Base-by-base conservation (phyloP, 2,329 filamentous ascomycete genomes). In the Venturiaceae sp. region DNA sequence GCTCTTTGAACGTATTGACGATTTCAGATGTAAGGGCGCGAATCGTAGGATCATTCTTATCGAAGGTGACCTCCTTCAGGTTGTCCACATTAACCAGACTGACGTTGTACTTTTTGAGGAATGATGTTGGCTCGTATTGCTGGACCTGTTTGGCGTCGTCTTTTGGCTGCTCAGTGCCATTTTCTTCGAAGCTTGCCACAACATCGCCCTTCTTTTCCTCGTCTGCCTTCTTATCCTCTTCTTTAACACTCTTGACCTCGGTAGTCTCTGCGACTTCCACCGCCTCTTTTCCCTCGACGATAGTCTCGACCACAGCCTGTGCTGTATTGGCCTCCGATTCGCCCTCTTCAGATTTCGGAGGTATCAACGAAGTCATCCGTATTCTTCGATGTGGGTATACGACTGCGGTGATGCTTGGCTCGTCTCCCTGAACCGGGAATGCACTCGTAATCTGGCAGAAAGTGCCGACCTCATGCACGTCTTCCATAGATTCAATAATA, bases 401-500 rank as follows among this genome's bases (percentile, higher is more conserved):
- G 39, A 99, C 95, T 26, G 92, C 92, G 4, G 94, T 97, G 66
- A 99, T 78, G 59, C 86, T 88, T 54, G 85, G 85, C 63, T 92
- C 87, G 66, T 95, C 91, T 14, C 91, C 90, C 62, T 89, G 84
- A 3, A 94, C 88, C 16, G 94, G 92, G 69, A 97, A 97, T 2
- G 91, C 90, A 69, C 92, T 96, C 1, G 94, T 99, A 63, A 99
- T 92, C 70, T 99, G 94, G 53, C 94, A 95, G 71, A 99, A 99
- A 1, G 96, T 94, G 62, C 94, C 94, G 16, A 95, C 89, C 64
- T 96, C 91, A 72, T 99, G 89, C 32, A 99, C 92, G 66, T 99
- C 94, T 62, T 92, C 87, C 30, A 87, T 79, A 63, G 86, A 92
- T 63, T 92, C 88, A 69, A 99, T 97, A 53, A 95, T 83, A 72